Percentiles rank a stretch among this genome's conserved stretches.
These are phyloP conservation scores for Camellia lanceoleosa DNA, from an alignment of 148 eudicot species.

Conservation along the genomic window DNA sequence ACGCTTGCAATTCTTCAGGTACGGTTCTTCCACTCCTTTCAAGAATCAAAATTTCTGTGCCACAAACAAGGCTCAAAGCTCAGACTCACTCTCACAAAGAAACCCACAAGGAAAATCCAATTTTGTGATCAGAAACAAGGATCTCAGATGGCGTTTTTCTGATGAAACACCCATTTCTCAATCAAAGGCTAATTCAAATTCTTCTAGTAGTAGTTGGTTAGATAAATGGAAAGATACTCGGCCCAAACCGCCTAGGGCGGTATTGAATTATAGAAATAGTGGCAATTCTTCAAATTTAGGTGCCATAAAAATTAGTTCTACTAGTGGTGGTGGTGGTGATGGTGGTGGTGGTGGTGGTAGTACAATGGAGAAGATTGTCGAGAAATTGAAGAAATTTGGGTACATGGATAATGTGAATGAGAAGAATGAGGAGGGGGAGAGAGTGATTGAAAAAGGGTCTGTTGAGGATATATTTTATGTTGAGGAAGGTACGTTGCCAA, in stretches of 20 bases:
- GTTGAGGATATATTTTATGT: constrained; percentile 89
- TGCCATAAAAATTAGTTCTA: constrained; percentile 23
- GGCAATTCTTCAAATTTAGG: constrained; percentile 37
- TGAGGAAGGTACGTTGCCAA: constrained; percentile 85
- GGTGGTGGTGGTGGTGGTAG: constrained; percentile 46
- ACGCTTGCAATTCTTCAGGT: constrained; percentile 50
- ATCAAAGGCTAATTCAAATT: constrained; percentile 17
- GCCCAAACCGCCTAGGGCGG: constrained; percentile 41
- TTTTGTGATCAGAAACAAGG: constrained; percentile 22
- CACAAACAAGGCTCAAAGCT: constrained; percentile 18
- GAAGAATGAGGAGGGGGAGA: constrained; percentile 28
- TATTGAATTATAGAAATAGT: constrained; percentile 44
- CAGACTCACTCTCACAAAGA: constrained; percentile 22
- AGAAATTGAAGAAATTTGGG: constrained; percentile 79
- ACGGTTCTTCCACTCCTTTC: constrained; percentile 34
- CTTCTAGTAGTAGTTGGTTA: constrained; percentile 58
- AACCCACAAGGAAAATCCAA: constrained; percentile 30
- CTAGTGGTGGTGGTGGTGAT: constrained; percentile 19
- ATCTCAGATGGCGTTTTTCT: constrained; percentile 8
- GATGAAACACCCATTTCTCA: constrained; percentile 21
- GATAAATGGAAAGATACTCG: constrained; percentile 63
- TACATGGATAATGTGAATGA: constrained; percentile 64
- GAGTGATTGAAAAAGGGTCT: constrained; percentile 71
- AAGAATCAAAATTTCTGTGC: constrained; percentile 24
- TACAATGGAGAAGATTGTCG: constrained; percentile 90